Evolutionary conservation across 2,329 filamentous ascomycete genomes (phyloP), one percentile per base, ranked within the genome.

Genomic region (Curvularia eragrostidis): DNA sequence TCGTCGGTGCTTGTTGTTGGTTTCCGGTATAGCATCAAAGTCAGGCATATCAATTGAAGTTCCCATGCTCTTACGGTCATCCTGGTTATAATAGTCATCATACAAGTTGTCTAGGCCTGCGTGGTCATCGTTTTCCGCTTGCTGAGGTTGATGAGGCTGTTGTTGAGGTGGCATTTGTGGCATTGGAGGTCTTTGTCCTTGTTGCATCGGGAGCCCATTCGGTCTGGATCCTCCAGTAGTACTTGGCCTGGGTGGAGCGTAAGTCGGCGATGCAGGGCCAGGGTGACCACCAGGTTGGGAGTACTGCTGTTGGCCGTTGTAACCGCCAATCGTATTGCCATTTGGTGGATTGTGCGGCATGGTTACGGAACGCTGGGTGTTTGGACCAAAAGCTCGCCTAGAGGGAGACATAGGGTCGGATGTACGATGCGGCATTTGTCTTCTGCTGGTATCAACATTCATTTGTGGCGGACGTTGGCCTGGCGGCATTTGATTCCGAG

Each of bases 41-140:
- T 89, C 84, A 2, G 86, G 86, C 85, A 88, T 87, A 47, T 87
- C 85, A 18, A 81, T 80, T 48, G 85, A 83, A 49, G 79, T 77
- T 48, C 78, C 76, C 49, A 77, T 75, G 36, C 78, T 79, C 42
- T 77, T 71, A 24, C 70, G 73, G 43, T 52, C 66, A 28, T 52
- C 65, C n/a, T 73, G 68, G n/a, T 73, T 73, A 65, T 82, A 76
- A 66, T 81, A 77, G 67, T 78, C 68, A 56, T 83, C 82, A 56
- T 84, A 84, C 52, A 86, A 78, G 53, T 81, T 81, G 36, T 82
- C 81, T 41, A 85, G 63, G 43, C 80, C 80, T 24, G 81, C 77
- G 42, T 78, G 69, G 32, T 68, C 68, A 26, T 72, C 66, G 34
- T 69, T 62, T 28, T 71, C 66, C 6, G 58, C 52, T n/a, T 64